phyloP scores from a whole-genome alignment of 495 filamentous ascomycete species.

The Corynascus novoguineensis region DNA sequence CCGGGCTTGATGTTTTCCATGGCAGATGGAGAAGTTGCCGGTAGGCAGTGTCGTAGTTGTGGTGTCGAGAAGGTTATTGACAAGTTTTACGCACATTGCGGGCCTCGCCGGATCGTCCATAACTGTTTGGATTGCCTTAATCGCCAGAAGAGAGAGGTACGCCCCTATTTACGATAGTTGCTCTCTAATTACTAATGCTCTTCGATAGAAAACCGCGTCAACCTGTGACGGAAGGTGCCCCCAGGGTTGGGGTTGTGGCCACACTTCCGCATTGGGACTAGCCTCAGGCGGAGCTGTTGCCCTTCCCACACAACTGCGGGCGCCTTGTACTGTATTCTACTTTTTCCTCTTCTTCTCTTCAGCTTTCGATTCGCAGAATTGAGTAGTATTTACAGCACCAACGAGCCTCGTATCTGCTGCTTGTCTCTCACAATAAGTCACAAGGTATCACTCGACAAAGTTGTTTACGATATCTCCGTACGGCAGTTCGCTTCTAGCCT shows the following conservation, averaged over 20 bases:
- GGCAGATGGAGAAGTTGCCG: not conserved
- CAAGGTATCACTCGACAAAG: slow-evolving; percentile 89
- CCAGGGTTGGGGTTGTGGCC: no score
- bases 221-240: no score
- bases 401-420: no score
- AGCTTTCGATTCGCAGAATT: no score
- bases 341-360: no score
- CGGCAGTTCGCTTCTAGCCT: not conserved
- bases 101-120: not conserved
- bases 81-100: not conserved
- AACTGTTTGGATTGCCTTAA: not conserved
- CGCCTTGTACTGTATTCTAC: no score
- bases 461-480: slow-evolving; percentile 43
- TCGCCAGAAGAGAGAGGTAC: not conserved
- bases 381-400: no score
- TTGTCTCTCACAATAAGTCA: slow-evolving; percentile 90
- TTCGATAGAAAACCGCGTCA: not conserved
- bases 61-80: not conserved
- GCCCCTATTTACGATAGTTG: not conserved
- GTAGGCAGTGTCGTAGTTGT: not conserved
- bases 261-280: no score
- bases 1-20: not conserved
- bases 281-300: no score
- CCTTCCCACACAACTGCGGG: no score
- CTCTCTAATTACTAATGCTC: not conserved